Conservation (phyloP, 345 rosid species). For the Camelina sativa region DNA sequence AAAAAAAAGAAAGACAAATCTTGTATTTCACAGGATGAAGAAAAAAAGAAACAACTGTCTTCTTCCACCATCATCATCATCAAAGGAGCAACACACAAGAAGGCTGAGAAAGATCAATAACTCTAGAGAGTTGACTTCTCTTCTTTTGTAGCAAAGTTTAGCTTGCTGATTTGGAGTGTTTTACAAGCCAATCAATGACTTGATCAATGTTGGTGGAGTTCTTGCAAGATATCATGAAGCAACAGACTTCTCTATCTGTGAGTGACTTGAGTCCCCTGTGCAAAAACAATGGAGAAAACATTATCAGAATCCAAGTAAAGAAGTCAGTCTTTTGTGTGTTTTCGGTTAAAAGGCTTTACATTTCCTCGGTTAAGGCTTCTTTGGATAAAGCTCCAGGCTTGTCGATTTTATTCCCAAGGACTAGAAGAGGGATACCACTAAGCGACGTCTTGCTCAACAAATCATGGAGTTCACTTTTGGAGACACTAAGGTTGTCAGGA, state of each 20-base stretch:
- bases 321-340: neutral
- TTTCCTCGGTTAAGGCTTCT: constrained; percentile 78
- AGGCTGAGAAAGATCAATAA: constrained; percentile 35
- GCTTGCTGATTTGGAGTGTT: constrained; percentile 79
- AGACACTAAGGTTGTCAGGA: constrained; percentile 73
- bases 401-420: constrained; percentile 94
- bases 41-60: constrained; percentile 14
- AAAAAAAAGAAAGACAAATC: constrained; percentile 27
- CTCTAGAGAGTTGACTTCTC: constrained; percentile 1
- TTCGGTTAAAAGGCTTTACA: constrained; percentile 57
- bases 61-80: constrained; percentile 36
- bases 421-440: constrained; percentile 77
- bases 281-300: constrained; percentile 28
- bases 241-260: constrained; percentile 87
- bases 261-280: constrained; percentile 72
- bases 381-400: constrained; percentile 85
- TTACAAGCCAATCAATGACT: constrained; percentile 92
- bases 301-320: neutral
- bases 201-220: constrained; percentile 85
- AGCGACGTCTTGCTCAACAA: constrained; percentile 81
- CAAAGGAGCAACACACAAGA: constrained; percentile 39
- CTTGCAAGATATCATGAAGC: constrained; percentile 96
- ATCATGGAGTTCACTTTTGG: constrained; percentile 90
- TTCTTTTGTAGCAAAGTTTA: constrained; percentile 32
- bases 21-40: constrained; percentile 29